Percentiles rank a stretch among this genome's conserved stretches.
phyloP scores from a whole-genome alignment of 2,329 filamentous ascomycete species.

The Pseudogymnoascus sp. region DNA sequence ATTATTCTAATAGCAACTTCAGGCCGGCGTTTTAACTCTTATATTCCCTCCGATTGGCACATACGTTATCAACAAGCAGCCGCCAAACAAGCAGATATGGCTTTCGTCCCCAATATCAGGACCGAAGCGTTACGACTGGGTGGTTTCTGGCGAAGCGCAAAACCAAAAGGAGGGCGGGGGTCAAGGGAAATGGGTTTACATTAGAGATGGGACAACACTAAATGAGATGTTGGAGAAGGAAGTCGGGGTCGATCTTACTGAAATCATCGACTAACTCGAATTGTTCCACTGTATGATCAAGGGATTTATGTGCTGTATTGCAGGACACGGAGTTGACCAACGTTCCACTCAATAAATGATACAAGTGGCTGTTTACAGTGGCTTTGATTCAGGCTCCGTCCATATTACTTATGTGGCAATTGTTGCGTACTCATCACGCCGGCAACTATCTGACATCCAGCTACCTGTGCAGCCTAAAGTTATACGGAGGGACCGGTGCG shows the following conservation, averaged over 20 bases:
- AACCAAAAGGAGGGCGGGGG: constrained; percentile 70
- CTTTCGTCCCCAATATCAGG: constrained; percentile 83
- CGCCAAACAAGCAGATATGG: constrained; percentile 96
- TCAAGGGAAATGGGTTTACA: constrained; percentile 74
- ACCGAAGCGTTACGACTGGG: constrained; percentile 91
- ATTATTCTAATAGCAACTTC: constrained; percentile 16
- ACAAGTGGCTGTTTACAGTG: neutral
- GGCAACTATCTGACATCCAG: neutral
- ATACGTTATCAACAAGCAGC: constrained; percentile 97
- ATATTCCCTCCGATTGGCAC: constrained; percentile 60
- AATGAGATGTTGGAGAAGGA: constrained; percentile 66
- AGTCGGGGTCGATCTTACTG: constrained; percentile 54
- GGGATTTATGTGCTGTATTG: constrained; percentile 3
- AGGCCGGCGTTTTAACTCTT: constrained; percentile 83
- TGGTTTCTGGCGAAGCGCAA: constrained; percentile 63
- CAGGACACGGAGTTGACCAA: neutral
- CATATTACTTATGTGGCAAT: neutral
- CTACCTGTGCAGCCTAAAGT: neutral
- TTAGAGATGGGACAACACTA: constrained; percentile 71
- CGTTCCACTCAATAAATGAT: neutral
- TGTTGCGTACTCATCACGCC: neutral
- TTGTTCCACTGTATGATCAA: neutral
- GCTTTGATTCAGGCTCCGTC: neutral
- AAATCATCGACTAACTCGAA: neutral
- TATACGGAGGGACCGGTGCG: too few species aligned